Percentiles rank a stretch among this genome's conserved stretches.
Conservation (phyloP, 768 basidiomycete genomes). For the Mrakia gelida region DNA sequence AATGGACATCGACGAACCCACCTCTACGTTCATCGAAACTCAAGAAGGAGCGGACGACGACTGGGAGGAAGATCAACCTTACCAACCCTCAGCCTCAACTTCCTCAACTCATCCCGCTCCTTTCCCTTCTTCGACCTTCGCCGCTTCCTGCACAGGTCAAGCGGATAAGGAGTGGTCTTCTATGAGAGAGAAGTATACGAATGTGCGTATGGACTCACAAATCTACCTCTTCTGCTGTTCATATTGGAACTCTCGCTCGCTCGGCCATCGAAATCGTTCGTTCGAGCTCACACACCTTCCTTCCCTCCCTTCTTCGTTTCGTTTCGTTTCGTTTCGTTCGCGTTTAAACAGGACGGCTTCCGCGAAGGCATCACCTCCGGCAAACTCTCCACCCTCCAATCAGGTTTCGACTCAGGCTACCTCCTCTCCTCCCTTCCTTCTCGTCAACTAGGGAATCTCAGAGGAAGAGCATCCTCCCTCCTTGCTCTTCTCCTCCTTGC, state of each 20-base stretch:
- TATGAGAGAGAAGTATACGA: conserved; percentile 28
- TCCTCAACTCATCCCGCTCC: not conserved
- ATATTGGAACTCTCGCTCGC: no score
- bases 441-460: conserved; percentile 67
- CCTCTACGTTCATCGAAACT: not conserved
- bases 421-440: conserved; percentile 68
- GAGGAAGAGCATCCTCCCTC: conserved; percentile 65
- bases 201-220: no score
- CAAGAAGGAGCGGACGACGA: not conserved
- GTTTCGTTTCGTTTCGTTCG: not conserved
- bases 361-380: conserved; percentile 94
- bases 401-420: conserved; percentile 86
- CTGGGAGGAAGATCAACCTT: not conserved
- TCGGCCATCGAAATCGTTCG: not conserved
- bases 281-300: conserved; percentile 1
- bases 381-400: conserved; percentile 78
- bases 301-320: not conserved
- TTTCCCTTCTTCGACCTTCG: not conserved
- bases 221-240: no score
- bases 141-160: not conserved
- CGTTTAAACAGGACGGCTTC: conserved; percentile 67
- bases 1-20: conserved; percentile 1
- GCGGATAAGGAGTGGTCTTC: conserved; percentile 26
- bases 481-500: conserved; percentile 43
- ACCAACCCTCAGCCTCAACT: not conserved